Evolutionary conservation across 805 yeast genomes (phyloP).

Genomic region (Wickerhamiella galacta): DNA sequence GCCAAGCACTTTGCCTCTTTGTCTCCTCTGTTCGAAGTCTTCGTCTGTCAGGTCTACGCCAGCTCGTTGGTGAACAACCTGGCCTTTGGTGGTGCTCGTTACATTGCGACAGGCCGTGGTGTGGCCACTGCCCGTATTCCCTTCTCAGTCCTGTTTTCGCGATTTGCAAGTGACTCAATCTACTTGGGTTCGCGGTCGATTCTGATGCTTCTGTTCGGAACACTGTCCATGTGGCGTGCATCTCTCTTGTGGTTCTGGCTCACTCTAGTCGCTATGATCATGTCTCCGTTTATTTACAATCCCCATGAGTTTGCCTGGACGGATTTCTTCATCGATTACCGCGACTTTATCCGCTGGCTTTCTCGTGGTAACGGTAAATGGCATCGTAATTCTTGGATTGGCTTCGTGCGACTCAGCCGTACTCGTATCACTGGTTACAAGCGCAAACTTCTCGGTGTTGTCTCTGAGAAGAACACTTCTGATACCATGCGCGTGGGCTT

Average conservation of each 20-base stretch:
- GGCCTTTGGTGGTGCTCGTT: slow-evolving; percentile 80
- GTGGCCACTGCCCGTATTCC: slow-evolving; percentile 73
- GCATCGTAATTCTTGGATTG: slow-evolving; percentile 66
- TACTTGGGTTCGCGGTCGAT: slow-evolving; percentile 60
- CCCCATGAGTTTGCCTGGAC: slow-evolving; percentile 97
- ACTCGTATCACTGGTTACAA: slow-evolving; percentile 88
- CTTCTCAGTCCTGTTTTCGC: slow-evolving; percentile 54
- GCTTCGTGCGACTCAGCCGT: slow-evolving; percentile 55
- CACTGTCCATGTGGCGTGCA: slow-evolving; percentile 81
- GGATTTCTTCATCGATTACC: slow-evolving; percentile 90
- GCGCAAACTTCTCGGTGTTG: slow-evolving; percentile 48
- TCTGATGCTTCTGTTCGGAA: slow-evolving; percentile 56
- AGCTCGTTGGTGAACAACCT: slow-evolving; percentile 58
- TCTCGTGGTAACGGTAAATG: slow-evolving; percentile 58
- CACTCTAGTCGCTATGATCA: slow-evolving; percentile 67
- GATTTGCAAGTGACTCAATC: slow-evolving; percentile 60
- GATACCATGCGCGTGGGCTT: slow-evolving; percentile 65
- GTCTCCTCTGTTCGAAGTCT: slow-evolving; percentile 87
- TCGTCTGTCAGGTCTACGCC: slow-evolving; percentile 87
- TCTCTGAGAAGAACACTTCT: slow-evolving; percentile 46
- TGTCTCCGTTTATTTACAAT: slow-evolving; percentile 88
- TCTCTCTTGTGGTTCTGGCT: slow-evolving; percentile 97
- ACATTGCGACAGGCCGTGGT: slow-evolving; percentile 87
- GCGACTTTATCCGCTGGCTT: slow-evolving; percentile 82
- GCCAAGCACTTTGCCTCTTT: slow-evolving; percentile 62